A percentile compares a stretch with the other conserved stretches of the same genome.
These are phyloP conservation scores for Colletotrichum phormii DNA, from an alignment of 2,329 filamentous ascomycete species.

Conservation along the genomic window DNA sequence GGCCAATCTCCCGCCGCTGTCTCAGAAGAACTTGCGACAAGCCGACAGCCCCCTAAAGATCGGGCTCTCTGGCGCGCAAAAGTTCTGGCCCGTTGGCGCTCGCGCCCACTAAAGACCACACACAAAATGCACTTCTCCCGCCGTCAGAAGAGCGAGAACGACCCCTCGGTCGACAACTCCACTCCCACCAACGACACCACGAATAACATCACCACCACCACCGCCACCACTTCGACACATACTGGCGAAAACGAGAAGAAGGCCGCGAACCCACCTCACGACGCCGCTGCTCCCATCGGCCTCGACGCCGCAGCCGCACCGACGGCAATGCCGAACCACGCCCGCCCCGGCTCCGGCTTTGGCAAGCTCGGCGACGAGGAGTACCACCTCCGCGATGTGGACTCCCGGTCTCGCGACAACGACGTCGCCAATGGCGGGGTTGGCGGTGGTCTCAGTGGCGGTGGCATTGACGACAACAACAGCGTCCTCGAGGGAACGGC, in stretches of 20 bases:
- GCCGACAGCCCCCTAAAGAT: not conserved
- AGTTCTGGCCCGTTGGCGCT: not conserved
- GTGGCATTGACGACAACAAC: conserved; percentile 37
- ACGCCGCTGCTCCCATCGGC: not conserved
- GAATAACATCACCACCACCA: not conserved
- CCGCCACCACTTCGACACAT: not conserved
- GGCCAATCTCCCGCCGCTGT: conserved; percentile 12
- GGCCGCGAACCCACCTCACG: not conserved
- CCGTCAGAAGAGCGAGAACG: not conserved
- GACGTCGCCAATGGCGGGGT: not conserved
- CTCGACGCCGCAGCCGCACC: not conserved
- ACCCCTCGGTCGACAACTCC: conserved; percentile 4
- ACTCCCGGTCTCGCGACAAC: conserved; percentile 5
- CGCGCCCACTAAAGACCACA: not conserved
- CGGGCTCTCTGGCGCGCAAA: not conserved
- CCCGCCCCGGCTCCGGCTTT: conserved; percentile 23
- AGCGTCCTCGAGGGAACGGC: conserved; percentile 44
- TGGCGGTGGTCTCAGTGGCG: conserved; percentile 36
- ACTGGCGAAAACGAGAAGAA: not conserved
- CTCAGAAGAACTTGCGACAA: not conserved
- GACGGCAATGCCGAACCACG: conserved; percentile 16
- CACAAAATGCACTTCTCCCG: conserved; percentile 27
- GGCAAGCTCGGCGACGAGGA: conserved; percentile 41
- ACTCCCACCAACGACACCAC: not conserved
- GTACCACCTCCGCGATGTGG: conserved; percentile 27